These are phyloP conservation scores for Jacaranda mimosifolia DNA, from an alignment of 257 asterid genomes.

Conservation along the genomic window DNA sequence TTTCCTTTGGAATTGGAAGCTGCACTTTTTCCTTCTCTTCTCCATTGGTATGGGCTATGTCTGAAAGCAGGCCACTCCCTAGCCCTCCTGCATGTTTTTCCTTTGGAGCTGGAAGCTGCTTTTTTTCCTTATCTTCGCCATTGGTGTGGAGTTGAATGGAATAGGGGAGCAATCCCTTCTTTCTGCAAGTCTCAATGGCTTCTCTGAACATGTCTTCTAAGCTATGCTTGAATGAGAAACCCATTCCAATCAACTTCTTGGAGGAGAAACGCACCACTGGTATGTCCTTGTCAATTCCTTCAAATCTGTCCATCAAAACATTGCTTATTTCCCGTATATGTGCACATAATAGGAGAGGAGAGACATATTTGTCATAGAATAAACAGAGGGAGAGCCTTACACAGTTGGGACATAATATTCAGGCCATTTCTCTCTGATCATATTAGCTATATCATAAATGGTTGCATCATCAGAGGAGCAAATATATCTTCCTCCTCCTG, in stretches of 20 bases:
- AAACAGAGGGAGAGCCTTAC: slow-evolving; percentile 47
- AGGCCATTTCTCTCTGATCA: slow-evolving; percentile 83
- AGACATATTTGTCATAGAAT: neutral
- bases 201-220: slow-evolving; percentile 85
- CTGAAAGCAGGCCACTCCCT: too few relatives aligned
- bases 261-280: slow-evolving; percentile 76
- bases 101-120: slow-evolving; percentile 15
- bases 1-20: slow-evolving; percentile 22
- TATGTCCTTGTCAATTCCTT: slow-evolving; percentile 77
- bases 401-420: slow-evolving; percentile 78
- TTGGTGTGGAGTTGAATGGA: slow-evolving; percentile 51
- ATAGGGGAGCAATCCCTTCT: slow-evolving; percentile 73
- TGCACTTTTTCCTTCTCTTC: slow-evolving; percentile 7
- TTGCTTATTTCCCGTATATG: neutral
- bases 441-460: slow-evolving; percentile 66
- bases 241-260: slow-evolving; percentile 72
- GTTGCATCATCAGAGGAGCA: slow-evolving; percentile 89
- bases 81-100: slow-evolving; percentile 34
- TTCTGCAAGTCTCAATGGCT: slow-evolving; percentile 80
- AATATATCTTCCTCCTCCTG: slow-evolving; percentile 79
- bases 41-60: too few relatives aligned
- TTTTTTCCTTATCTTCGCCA: slow-evolving; percentile 47
- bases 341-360: neutral
- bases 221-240: slow-evolving; percentile 75
- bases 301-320: slow-evolving; percentile 61